Percentiles rank a stretch among this genome's conserved stretches.
Evolutionary conservation across 2,329 filamentous ascomycete species (phyloP).

Genomic region (Aspergillus japonicus): DNA sequence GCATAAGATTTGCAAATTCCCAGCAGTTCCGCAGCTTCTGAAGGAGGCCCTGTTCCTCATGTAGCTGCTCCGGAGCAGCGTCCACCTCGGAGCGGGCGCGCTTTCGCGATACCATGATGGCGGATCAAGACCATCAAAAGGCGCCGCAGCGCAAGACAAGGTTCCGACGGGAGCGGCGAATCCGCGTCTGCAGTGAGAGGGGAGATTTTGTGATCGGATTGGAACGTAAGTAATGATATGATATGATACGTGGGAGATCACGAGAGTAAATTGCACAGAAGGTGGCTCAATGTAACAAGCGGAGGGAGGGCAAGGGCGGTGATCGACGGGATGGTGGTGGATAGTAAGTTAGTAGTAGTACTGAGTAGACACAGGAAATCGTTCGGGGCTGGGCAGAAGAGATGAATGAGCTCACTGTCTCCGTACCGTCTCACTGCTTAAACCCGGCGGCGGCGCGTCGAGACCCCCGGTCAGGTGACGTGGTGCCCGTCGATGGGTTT

Average conservation of each 20-base stretch:
- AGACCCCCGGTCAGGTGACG: conserved; percentile 32
- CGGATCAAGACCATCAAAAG: conserved; percentile 31
- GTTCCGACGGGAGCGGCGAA: conserved; percentile 6
- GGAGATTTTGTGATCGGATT: neutral
- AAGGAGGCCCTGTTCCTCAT: conserved; percentile 50
- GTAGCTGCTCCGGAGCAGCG: conserved; percentile 44
- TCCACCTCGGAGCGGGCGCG: conserved; percentile 57
- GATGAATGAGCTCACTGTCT: conserved; percentile 30
- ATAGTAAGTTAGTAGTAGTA: too few species aligned
- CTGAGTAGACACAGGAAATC: conserved; percentile 4
- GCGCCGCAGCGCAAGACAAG: conserved; percentile 25
- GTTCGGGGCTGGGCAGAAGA: conserved; percentile 26
- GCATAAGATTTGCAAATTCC: conserved; percentile 91
- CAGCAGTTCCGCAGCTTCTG: conserved; percentile 80
- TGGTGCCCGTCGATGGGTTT: conserved; percentile 5
- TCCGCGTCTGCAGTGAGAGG: neutral
- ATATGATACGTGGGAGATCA: neutral
- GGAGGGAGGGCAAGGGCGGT: neutral
- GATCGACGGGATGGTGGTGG: neutral
- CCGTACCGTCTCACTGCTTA: conserved; percentile 8
- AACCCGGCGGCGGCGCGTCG: conserved; percentile 27
- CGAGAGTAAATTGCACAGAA: neutral
- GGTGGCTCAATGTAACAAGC: neutral
- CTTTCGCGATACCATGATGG: conserved; percentile 56
- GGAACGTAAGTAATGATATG: neutral